Conservation (phyloP, 139 green algal genomes). For the Protoeuglena noctilucae region DNA sequence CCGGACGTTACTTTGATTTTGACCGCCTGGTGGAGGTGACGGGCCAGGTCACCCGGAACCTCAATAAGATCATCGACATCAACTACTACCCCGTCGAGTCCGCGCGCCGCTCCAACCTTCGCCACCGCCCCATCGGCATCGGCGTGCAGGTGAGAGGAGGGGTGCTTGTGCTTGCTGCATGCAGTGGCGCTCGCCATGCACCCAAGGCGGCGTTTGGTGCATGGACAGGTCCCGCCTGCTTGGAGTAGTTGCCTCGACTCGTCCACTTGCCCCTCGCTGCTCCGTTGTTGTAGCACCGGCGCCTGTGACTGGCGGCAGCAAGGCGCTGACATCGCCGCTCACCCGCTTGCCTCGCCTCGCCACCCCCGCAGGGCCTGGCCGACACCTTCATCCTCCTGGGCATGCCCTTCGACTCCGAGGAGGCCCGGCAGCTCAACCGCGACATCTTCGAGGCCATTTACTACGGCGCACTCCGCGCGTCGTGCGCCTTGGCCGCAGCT, state of each 20-base stretch:
- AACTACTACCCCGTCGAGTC: conserved; percentile 95
- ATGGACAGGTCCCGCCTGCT: too few relatives aligned
- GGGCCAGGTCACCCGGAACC: conserved; percentile 61
- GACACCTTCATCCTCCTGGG: conserved; percentile 97
- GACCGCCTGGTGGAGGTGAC: conserved; percentile 54
- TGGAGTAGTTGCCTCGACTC: too few relatives aligned
- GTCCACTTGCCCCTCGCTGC: too few relatives aligned
- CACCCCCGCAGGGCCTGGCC: conserved; percentile 56
- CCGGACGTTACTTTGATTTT: conserved; percentile 71
- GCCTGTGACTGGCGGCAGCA: too few relatives aligned
- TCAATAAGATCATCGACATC: conserved; percentile 98
- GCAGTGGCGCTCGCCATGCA: too few relatives aligned
- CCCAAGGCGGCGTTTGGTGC: too few relatives aligned
- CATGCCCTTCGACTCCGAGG: conserved; percentile 82
- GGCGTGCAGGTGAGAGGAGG: conserved; percentile 67
- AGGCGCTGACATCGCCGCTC: too few relatives aligned
- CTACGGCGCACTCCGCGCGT: conserved; percentile 61
- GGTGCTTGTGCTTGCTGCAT: too few relatives aligned
- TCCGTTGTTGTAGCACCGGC: too few relatives aligned
- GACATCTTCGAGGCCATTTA: conserved; percentile 98
- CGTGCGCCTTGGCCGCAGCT: conserved; percentile 55
- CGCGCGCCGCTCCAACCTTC: conserved; percentile 73
- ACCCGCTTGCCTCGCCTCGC: not conserved
- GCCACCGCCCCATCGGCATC: conserved; percentile 91
- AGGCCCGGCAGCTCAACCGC: conserved; percentile 62